Conservation (phyloP, 1,139 yeast genomes). For the Kodamaea suecica region DNA sequence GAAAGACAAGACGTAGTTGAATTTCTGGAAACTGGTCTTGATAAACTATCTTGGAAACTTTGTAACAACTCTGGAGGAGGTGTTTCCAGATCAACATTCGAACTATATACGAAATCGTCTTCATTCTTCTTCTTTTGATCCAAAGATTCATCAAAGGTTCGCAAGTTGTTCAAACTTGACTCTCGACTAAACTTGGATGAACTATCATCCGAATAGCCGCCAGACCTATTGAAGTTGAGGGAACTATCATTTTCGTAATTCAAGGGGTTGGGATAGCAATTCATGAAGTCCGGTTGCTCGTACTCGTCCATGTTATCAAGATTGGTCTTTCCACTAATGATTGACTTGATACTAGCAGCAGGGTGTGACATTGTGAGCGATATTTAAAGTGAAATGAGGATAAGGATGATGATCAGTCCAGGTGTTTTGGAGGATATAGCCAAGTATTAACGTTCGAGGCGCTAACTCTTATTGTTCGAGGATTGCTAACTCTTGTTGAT, state of each 20-base stretch:
- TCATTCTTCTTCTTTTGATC: slow-evolving; percentile 2
- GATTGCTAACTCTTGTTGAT: no score
- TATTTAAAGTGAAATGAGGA: no score
- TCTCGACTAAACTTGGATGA: slow-evolving; percentile 3
- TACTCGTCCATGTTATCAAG: neutral
- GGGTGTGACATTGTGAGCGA: slow-evolving; percentile 48
- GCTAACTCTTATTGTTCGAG: no score
- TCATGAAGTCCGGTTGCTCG: neutral
- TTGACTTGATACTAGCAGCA: slow-evolving; percentile 43
- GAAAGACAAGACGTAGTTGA: slow-evolving; percentile 65
- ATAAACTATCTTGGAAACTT: slow-evolving; percentile 21
- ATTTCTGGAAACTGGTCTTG: slow-evolving; percentile 58
- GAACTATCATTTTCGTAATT: slow-evolving; percentile 1
- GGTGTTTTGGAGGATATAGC: no score
- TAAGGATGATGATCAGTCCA: no score
- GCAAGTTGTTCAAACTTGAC: neutral
- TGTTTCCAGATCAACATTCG: neutral
- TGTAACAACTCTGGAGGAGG: slow-evolving; percentile 9
- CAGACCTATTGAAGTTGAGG: slow-evolving; percentile 8
- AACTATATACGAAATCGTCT: neutral
- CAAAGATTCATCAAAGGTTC: slow-evolving; percentile 1
- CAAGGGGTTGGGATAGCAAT: neutral
- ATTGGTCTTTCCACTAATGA: slow-evolving; percentile 32
- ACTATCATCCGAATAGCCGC: slow-evolving; percentile 3
- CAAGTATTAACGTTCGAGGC: no score